Conservation (phyloP, 75 land plant genomes). For the Ceratopteris richardii region DNA sequence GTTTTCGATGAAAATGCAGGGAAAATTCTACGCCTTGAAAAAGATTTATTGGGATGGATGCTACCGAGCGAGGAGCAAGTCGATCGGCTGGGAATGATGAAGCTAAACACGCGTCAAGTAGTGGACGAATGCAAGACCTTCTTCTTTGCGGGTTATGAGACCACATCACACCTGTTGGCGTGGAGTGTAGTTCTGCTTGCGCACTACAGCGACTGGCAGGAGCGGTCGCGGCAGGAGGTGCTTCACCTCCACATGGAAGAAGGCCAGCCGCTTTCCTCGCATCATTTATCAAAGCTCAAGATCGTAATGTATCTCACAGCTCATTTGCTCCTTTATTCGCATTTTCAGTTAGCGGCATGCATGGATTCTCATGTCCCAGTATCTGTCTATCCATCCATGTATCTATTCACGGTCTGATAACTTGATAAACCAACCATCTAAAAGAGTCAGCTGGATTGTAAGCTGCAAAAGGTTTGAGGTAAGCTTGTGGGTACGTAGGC, state of each 20-base stretch:
- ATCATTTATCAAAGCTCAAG: not conserved
- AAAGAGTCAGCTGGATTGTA: too few species aligned
- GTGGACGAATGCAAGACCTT: conserved; percentile 51
- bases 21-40: too few species aligned
- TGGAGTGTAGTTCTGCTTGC: conserved; percentile 9
- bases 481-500: too few species aligned
- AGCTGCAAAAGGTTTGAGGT: too few species aligned
- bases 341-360: not conserved
- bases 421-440: too few species aligned
- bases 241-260: not conserved
- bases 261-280: not conserved
- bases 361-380: too few species aligned
- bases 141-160: conserved; percentile 48
- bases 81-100: conserved; percentile 10
- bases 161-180: conserved; percentile 20
- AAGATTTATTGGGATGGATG: too few species aligned
- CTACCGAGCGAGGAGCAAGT: conserved; percentile 13
- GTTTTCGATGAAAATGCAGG: too few species aligned
- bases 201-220: conserved; percentile 3
- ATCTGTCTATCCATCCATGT: too few species aligned
- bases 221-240: conserved; percentile 6
- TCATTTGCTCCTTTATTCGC: too few species aligned
- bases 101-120: conserved; percentile 16
- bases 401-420: too few species aligned
- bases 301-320: not conserved